Evolutionary conservation across 2,329 filamentous ascomycete species (phyloP), one percentile per base, ranked within the genome.

Genomic region (Fusarium annulatum): DNA sequence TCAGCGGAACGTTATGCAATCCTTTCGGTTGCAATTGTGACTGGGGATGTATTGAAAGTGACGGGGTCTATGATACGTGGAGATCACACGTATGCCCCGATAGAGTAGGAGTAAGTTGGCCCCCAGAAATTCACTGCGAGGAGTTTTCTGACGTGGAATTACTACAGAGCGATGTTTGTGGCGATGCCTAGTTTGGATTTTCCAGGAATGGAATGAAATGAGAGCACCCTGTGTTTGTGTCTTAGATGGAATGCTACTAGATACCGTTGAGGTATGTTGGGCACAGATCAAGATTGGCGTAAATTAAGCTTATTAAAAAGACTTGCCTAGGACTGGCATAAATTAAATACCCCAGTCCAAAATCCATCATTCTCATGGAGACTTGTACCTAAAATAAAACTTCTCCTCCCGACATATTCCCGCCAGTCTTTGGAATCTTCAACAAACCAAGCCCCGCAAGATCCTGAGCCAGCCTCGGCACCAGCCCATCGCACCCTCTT

Each of bases 121-220:
- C 7, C 8, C 4, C 3, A 12, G 3, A 3, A 26, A 26, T 30
- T 14, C 4, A 7, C 2, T 28, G 8, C 2, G 11, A 6, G 8
- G 8, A 4, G 10, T 5, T 8, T 33, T 12, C 36, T 61, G 9
- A 55, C 16, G 8, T 15, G 2, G 2, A 1, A 15, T 41, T 0
- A 1, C 9, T 14, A 1, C 18, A 65, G 59, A 64, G 59, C 28
- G 46, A 65, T 19, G 33, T 64, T 0, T 65, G 46, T 23, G 8
- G 41, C 5, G 18, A 58, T 7, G 3, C 0, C 1, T 21, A 0
- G 1, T 8, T 1, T 26, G 2, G 28, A 2, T 10, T 7, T 15
- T 1, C 1, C 7, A 3, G 30, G 5, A 34, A 36, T 36, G n/a
- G 18, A 19, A 26, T 4, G 4, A 6, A 15, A 26, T 14, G 8